Evolutionary conservation across 495 filamentous ascomycete genomes (phyloP).

Genomic region (Penicillium goetzii): DNA sequence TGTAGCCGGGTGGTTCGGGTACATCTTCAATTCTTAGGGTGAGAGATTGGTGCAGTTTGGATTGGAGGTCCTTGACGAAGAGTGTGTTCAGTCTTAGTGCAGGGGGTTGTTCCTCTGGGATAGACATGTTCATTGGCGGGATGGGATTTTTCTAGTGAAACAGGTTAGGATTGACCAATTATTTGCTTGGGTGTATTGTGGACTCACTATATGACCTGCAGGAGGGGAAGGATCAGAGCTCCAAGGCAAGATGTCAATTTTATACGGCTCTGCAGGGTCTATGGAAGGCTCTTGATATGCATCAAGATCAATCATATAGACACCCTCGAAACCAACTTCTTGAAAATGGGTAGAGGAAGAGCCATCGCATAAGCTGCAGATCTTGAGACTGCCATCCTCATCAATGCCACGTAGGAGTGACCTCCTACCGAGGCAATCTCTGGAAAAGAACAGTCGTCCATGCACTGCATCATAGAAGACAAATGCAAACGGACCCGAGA

Average conservation of each 20-base stretch:
- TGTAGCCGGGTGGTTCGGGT: conserved; percentile 53
- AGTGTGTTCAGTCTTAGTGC: conserved; percentile 51
- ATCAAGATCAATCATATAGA: conserved; percentile 67
- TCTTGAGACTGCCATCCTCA: conserved; percentile 53
- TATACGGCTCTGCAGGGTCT: conserved; percentile 18
- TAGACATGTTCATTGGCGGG: conserved; percentile 61
- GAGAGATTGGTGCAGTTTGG: conserved; percentile 66
- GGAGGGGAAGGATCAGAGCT: conserved; percentile 27
- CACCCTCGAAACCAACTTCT: conserved; percentile 82
- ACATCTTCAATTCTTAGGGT: conserved; percentile 66
- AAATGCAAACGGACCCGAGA: conserved; percentile 90
- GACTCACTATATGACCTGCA: conserved; percentile 46
- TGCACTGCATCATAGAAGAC: conserved; percentile 74
- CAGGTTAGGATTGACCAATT: neutral
- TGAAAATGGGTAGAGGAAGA: conserved; percentile 57
- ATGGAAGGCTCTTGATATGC: conserved; percentile 9
- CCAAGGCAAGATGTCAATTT: conserved; percentile 42
- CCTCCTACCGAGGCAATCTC: conserved; percentile 84
- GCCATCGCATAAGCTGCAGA: conserved; percentile 77
- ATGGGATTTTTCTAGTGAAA: conserved; percentile 57
- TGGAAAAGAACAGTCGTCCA: conserved; percentile 70
- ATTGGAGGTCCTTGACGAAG: conserved; percentile 59
- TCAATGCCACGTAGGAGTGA: conserved; percentile 67
- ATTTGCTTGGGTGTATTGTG: neutral
- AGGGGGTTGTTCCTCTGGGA: conserved; percentile 42